Evolutionary conservation across 495 filamentous ascomycete genomes (phyloP).

Genomic region (Xylaria scruposa): DNA sequence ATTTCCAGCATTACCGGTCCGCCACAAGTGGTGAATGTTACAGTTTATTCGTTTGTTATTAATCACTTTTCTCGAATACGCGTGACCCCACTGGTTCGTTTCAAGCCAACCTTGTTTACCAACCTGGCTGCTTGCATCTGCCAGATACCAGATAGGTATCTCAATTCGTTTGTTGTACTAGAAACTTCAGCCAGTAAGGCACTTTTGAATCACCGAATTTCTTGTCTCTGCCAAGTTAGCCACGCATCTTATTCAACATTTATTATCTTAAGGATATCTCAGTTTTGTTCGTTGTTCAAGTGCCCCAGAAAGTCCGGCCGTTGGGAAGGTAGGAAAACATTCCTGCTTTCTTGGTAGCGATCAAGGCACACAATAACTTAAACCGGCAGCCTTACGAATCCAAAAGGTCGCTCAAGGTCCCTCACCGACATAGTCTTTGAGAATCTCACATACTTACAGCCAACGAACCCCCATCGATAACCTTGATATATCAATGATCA

Average conservation of each 20-base stretch:
- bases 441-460: background rate
- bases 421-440: background rate
- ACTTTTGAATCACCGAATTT: background rate
- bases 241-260: background rate
- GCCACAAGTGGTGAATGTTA: background rate
- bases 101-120: background rate
- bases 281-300: background rate
- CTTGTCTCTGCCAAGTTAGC: background rate
- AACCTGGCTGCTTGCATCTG: background rate
- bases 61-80: background rate
- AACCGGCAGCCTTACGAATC: background rate
- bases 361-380: background rate
- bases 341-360: background rate
- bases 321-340: background rate
- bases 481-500: background rate
- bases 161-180: background rate
- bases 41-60: slow-evolving; percentile 1
- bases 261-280: background rate
- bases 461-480: background rate
- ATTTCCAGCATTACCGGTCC: background rate
- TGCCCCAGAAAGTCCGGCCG: background rate
- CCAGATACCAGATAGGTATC: background rate
- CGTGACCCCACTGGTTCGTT: background rate
- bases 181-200: background rate
- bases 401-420: background rate